phyloP scores from a whole-genome alignment of 768 basidiomycete species.

The Phylloporus sp. region DNA sequence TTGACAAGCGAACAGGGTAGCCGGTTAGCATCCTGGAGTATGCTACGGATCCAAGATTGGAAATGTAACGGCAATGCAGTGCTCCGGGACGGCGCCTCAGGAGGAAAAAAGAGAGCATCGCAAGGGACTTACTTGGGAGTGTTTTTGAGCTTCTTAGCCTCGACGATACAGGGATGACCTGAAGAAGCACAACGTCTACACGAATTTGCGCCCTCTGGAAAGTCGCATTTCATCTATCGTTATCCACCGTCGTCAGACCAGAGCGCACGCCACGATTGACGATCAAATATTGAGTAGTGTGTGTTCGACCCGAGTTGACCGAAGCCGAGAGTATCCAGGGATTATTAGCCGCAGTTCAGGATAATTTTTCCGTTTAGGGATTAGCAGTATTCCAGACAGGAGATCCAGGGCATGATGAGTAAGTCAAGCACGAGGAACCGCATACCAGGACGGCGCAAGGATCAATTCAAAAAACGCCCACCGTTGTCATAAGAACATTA shows the following conservation, averaged over 20 bases:
- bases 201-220: conserved; percentile 66
- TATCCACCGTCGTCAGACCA: conserved; percentile 9
- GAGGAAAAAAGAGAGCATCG: conserved; percentile 11
- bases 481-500: conserved; percentile 4
- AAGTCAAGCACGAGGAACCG: not conserved
- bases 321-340: conserved; percentile 9
- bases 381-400: conserved; percentile 1
- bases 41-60: conserved; percentile 19
- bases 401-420: conserved; percentile 5
- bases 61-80: conserved; percentile 26
- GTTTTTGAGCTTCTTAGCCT: conserved; percentile 74
- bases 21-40: conserved; percentile 18
- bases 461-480: conserved; percentile 4
- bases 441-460: not conserved
- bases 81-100: conserved; percentile 10
- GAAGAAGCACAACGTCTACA: conserved; percentile 73
- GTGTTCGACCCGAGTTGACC: not conserved
- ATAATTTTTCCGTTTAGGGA: conserved; percentile 8
- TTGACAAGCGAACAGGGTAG: conserved; percentile 8
- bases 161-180: conserved; percentile 77
- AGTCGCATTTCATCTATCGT: conserved; percentile 81
- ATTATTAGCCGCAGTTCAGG: conserved; percentile 4
- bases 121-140: conserved; percentile 71
- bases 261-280: conserved; percentile 11
- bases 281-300: conserved; percentile 2